Percentiles rank a stretch among this genome's conserved stretches.
These are phyloP conservation scores for Apostasia shenzhenica DNA, from an alignment of 106 monocot species.

Conservation along the genomic window DNA sequence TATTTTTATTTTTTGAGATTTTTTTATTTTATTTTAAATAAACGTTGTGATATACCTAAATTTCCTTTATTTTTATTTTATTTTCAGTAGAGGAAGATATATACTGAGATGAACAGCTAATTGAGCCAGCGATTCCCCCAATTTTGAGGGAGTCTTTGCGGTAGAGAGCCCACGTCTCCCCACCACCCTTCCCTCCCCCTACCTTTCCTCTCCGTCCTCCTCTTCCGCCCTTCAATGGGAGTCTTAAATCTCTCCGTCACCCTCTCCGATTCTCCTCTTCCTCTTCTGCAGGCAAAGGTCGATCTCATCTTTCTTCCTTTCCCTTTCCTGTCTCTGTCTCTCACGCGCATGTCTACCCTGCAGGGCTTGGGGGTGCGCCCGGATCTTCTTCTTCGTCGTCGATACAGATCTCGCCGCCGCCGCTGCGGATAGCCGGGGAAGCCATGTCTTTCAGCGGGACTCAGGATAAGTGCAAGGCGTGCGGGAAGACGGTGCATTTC, in stretches of 20 bases:
- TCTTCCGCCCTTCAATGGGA: background rate
- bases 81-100: background rate
- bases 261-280: background rate
- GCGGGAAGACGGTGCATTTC: slow-evolving; percentile 50
- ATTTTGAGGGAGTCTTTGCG: slow-evolving; percentile 5
- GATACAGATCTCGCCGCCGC: background rate
- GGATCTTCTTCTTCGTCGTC: background rate
- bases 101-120: too few species aligned
- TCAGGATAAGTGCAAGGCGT: slow-evolving; percentile 47
- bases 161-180: slow-evolving; percentile 8
- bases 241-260: background rate
- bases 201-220: slow-evolving; percentile 6
- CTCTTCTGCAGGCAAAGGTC: background rate
- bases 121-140: background rate
- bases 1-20: background rate
- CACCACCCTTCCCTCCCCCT: slow-evolving; percentile 8
- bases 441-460: slow-evolving; percentile 49
- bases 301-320: background rate
- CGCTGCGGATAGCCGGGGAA: background rate
- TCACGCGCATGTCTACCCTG: too few species aligned
- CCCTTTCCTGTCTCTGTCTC: too few species aligned
- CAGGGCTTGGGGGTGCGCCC: background rate
- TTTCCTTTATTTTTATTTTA: background rate
- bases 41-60: background rate
- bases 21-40: background rate